A percentile compares a stretch with the other conserved stretches of the same genome.
Evolutionary conservation across 495 filamentous ascomycete species (phyloP).

Genomic region (Penicillium crystallinum): DNA sequence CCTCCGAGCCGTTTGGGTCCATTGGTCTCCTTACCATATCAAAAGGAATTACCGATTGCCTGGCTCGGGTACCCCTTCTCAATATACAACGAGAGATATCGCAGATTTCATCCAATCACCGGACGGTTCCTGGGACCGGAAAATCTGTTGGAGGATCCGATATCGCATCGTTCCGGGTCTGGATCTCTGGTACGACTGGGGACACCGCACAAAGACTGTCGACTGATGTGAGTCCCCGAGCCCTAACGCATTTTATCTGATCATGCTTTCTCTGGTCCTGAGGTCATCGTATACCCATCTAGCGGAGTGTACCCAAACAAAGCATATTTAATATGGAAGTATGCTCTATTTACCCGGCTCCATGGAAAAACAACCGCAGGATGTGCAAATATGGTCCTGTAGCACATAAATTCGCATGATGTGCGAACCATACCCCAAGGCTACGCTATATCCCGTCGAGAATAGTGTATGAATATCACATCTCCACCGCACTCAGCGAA

Average conservation of each 20-base stretch:
- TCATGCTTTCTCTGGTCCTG: not conserved
- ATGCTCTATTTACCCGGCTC: too few species aligned
- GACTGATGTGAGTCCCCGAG: not conserved
- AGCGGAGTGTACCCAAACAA: not conserved
- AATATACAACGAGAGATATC: not conserved
- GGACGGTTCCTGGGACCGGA: not conserved
- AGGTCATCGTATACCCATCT: not conserved
- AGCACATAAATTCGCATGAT: not conserved
- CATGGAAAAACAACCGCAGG: not conserved
- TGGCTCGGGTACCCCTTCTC: not conserved
- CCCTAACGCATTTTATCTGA: not conserved
- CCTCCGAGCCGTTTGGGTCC: not conserved
- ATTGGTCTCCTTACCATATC: not conserved
- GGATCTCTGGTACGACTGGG: slow-evolving; percentile 2
- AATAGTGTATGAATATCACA: not conserved
- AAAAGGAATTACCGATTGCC: not conserved
- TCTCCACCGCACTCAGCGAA: not conserved
- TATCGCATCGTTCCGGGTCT: slow-evolving; percentile 1
- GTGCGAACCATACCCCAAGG: not conserved
- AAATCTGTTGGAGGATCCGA: not conserved
- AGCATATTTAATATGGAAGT: too few species aligned
- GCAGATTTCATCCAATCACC: not conserved
- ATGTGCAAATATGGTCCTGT: not conserved
- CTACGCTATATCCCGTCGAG: not conserved
- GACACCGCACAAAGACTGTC: not conserved